These are phyloP conservation scores for Brachypodium distachyon DNA, from an alignment of 202 grass and related monocot species.

Conservation along the genomic window DNA sequence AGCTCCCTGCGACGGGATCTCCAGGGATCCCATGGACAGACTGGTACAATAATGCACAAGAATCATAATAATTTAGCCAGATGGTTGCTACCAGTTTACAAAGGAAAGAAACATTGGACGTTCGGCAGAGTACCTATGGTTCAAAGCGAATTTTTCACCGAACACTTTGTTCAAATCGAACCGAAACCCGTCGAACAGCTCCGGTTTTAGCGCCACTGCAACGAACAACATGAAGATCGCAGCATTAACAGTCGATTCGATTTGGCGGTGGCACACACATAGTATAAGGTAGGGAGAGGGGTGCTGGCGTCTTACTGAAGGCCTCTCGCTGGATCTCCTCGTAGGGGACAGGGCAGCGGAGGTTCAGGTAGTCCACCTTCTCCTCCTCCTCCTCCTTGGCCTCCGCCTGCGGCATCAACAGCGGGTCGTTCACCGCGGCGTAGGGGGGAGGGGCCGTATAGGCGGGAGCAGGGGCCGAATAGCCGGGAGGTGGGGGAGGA, in stretches of 20 bases:
- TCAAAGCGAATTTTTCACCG: constrained; percentile 40
- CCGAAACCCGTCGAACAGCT: constrained; percentile 53
- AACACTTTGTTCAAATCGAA: constrained; percentile 40
- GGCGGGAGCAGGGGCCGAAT: neutral
- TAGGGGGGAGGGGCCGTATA: constrained; percentile 8
- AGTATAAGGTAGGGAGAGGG: neutral
- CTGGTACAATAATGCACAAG: constrained; percentile 13
- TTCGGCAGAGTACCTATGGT: constrained; percentile 37
- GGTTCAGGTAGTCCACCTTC: constrained; percentile 73
- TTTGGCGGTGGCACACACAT: neutral
- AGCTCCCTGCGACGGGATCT: constrained; percentile 38
- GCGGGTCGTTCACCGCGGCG: neutral
- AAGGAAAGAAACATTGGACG: neutral
- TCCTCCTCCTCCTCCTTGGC: constrained; percentile 27
- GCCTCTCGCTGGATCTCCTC: constrained; percentile 64
- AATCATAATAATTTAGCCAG: neutral
- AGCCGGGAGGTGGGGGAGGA: neutral
- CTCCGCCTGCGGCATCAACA: neutral
- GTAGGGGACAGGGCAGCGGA: constrained; percentile 57
- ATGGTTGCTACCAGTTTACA: neutral
- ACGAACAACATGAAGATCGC: constrained; percentile 1
- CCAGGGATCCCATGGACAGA: constrained; percentile 44
- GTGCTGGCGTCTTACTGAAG: constrained; percentile 25
- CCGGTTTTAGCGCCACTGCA: constrained; percentile 42
- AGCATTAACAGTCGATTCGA: neutral